These are phyloP conservation scores for Pelargonium fulgidum DNA, from an alignment of 441 rosid species.

Conservation along the genomic window DNA sequence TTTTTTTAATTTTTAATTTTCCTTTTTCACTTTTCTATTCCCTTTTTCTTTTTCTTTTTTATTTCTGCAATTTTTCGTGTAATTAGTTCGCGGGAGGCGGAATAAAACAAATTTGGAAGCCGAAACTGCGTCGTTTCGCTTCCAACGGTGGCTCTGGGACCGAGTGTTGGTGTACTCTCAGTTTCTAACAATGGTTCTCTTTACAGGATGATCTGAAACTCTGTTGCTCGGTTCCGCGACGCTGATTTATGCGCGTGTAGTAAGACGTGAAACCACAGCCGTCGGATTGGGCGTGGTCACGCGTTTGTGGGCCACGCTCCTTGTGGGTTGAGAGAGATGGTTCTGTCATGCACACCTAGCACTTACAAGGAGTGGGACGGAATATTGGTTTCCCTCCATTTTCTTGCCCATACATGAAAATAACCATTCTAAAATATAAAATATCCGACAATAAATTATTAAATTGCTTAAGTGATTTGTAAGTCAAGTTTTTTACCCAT, in stretches of 20 bases:
- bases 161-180: constrained; percentile 7
- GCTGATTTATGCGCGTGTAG: constrained; percentile 19
- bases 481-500: too few species aligned
- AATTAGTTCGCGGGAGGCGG: constrained; percentile 3
- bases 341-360: constrained; percentile 28
- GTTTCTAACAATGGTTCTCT: constrained; percentile 25
- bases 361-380: constrained; percentile 37
- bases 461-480: not conserved
- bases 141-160: not conserved
- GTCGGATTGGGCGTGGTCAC: not conserved
- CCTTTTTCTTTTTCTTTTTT: not conserved
- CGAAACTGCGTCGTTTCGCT: constrained; percentile 18
- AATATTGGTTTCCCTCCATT: constrained; percentile 16
- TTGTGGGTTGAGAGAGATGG: constrained; percentile 15
- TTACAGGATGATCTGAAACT: constrained; percentile 14
- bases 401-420: constrained; percentile 1
- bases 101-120: constrained; percentile 7
- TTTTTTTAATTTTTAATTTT: not conserved
- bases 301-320: not conserved
- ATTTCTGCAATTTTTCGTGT: not conserved
- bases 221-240: not conserved
- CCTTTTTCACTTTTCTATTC: not conserved
- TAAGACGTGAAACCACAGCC: not conserved
- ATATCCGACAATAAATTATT: not conserved
- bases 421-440: not conserved